These are phyloP conservation scores for Candida manassasensis DNA, from an alignment of 805 yeast genomes.

Conservation along the genomic window DNA sequence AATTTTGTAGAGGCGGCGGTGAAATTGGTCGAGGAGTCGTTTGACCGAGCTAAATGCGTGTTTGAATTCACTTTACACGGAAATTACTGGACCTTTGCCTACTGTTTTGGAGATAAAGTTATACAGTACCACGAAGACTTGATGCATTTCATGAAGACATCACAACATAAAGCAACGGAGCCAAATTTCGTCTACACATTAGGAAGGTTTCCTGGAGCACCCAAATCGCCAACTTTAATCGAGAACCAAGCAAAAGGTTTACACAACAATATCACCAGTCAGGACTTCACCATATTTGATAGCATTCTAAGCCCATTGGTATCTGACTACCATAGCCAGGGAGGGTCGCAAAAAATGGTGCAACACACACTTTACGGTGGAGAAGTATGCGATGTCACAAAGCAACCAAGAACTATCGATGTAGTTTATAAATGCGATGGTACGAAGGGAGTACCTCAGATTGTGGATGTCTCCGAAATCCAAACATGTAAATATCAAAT, in stretches of 20 bases:
- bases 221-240: slow-evolving; percentile 10
- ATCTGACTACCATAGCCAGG: slow-evolving; percentile 14
- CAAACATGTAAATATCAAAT: slow-evolving; percentile 56
- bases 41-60: slow-evolving; percentile 18
- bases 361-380: slow-evolving; percentile 43
- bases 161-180: slow-evolving; percentile 24
- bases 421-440: slow-evolving; percentile 55
- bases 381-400: slow-evolving; percentile 55
- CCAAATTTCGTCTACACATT: slow-evolving; percentile 32
- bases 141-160: slow-evolving; percentile 18
- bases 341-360: slow-evolving; percentile 23
- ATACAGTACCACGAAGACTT: slow-evolving; percentile 44
- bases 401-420: slow-evolving; percentile 47
- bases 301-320: slow-evolving; percentile 21
- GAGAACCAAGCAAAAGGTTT: slow-evolving; percentile 19
- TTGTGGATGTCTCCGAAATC: slow-evolving; percentile 45
- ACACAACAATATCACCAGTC: slow-evolving; percentile 12
- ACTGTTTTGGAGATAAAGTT: slow-evolving; percentile 45
- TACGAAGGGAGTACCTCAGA: slow-evolving; percentile 11
- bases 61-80: slow-evolving; percentile 22
- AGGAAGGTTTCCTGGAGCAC: slow-evolving; percentile 30
- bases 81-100: slow-evolving; percentile 54
- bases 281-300: slow-evolving; percentile 25
- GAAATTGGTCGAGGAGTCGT: slow-evolving; percentile 11
- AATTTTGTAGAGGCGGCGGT: slow-evolving; percentile 17